phyloP scores from a whole-genome alignment of 768 basidiomycete species.

The Macrocybe gigantea region DNA sequence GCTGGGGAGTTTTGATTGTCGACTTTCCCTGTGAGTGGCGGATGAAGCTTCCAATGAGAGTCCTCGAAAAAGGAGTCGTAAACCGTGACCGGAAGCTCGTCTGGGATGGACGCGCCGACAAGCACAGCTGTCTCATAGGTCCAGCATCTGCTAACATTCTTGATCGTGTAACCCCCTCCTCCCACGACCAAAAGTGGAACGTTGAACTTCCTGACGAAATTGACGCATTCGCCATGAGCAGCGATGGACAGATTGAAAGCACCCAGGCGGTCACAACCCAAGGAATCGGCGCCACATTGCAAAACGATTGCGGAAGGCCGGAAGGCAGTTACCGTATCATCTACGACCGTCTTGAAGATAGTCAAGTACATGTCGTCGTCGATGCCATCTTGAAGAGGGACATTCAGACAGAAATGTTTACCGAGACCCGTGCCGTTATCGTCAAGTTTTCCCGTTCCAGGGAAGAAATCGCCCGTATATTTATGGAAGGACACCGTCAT shows the following conservation, averaged over 20 bases:
- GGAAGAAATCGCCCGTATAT: conserved; percentile 98
- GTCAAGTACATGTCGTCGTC: conserved; percentile 96
- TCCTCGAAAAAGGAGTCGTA: conserved; percentile 94
- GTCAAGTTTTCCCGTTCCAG: conserved; percentile 92
- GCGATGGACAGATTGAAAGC: conserved; percentile 98
- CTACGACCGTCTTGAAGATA: conserved; percentile 94
- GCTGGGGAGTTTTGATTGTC: conserved; percentile 88
- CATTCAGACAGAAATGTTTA: conserved; percentile 93
- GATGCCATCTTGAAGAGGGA: conserved; percentile 92
- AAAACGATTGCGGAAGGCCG: conserved; percentile 87
- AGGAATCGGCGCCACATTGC: conserved; percentile 95
- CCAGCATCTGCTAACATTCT: conserved; percentile 98
- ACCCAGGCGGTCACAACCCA: conserved; percentile 91
- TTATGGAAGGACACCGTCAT: conserved; percentile 99
- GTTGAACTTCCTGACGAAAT: conserved; percentile 90
- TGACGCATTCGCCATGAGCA: conserved; percentile 96
- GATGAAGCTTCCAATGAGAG: conserved; percentile 88
- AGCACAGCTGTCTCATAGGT: conserved; percentile 95
- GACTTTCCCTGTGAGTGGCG: conserved; percentile 84
- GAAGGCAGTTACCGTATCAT: conserved; percentile 87
- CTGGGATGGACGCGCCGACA: conserved; percentile 75
- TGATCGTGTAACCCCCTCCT: conserved; percentile 95
- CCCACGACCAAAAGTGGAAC: conserved; percentile 89
- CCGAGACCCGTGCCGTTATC: conserved; percentile 86
- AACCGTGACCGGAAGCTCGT: conserved; percentile 81